Percentiles rank a stretch among this genome's conserved stretches.
Evolutionary conservation across 495 filamentous ascomycete genomes (phyloP).

Genomic region (Penicillium canariense): DNA sequence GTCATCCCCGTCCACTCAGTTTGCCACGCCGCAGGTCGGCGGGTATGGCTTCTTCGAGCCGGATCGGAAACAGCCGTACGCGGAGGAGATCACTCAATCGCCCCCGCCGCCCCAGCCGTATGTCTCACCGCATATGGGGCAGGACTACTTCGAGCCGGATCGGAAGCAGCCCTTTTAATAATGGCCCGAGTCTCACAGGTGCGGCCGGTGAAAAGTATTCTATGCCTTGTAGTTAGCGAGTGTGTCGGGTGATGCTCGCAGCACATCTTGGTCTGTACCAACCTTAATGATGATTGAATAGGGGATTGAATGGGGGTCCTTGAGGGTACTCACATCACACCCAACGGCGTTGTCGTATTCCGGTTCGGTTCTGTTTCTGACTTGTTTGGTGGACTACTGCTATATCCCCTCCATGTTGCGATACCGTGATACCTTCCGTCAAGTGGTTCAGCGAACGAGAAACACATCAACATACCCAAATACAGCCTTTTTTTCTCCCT

Average conservation of each 20-base stretch:
- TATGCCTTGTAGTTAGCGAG: background rate
- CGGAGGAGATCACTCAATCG: background rate
- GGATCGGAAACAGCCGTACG: background rate
- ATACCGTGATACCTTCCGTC: background rate
- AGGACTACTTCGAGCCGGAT: background rate
- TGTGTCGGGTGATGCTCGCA: background rate
- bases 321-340: background rate
- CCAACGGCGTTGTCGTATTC: background rate
- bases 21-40: background rate
- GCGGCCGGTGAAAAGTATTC: background rate
- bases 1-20: background rate
- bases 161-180: conserved; percentile 3
- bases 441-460: background rate
- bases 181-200: background rate
- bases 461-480: background rate
- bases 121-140: background rate
- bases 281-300: background rate
- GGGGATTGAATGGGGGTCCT: background rate
- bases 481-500: background rate
- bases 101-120: background rate
- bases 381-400: background rate
- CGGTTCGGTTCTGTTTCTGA: no score
- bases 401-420: background rate
- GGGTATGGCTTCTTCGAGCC: background rate
- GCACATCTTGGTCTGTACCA: background rate